Evolutionary conservation across 1,139 yeast genomes (phyloP).

Genomic region (Taphrina communis): DNA sequence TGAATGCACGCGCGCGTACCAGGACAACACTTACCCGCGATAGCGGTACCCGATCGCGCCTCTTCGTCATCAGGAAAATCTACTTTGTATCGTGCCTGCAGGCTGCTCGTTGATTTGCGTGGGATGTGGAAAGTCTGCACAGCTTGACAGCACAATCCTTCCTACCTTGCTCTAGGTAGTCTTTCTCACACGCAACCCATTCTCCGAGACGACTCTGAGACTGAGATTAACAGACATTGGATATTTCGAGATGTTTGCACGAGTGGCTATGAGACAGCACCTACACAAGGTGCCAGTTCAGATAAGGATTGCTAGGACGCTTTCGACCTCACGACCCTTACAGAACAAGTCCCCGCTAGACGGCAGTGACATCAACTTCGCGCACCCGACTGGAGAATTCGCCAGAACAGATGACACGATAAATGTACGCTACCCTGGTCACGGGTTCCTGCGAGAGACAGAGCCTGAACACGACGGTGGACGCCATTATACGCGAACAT

Average conservation of each 20-base stretch:
- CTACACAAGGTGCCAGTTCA: too few species aligned
- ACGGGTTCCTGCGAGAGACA: conserved; percentile 17
- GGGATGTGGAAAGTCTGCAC: conserved; percentile 11
- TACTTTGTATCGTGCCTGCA: background rate
- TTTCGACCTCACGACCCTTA: conserved; percentile 1
- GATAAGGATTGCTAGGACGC: background rate
- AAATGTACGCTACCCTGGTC: conserved; percentile 21
- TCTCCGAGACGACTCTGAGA: background rate
- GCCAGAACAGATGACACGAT: conserved; percentile 29
- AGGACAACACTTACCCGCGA: background rate
- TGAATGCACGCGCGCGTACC: too few species aligned
- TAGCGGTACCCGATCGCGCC: background rate
- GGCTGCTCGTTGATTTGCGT: background rate
- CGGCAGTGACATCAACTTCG: conserved; percentile 28
- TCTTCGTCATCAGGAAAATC: conserved; percentile 1
- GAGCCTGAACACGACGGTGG: conserved; percentile 27
- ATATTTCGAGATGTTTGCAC: conserved; percentile 1
- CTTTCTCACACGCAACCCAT: too few species aligned
- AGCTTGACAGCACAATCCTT: background rate
- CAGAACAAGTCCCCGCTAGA: conserved; percentile 22
- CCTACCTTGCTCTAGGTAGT: background rate
- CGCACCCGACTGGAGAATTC: conserved; percentile 28
- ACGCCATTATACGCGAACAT: conserved; percentile 19
- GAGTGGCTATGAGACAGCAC: background rate
- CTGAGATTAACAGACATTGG: background rate